Conservation (phyloP, 345 rosid species). For the Lepidium aucheri region DNA sequence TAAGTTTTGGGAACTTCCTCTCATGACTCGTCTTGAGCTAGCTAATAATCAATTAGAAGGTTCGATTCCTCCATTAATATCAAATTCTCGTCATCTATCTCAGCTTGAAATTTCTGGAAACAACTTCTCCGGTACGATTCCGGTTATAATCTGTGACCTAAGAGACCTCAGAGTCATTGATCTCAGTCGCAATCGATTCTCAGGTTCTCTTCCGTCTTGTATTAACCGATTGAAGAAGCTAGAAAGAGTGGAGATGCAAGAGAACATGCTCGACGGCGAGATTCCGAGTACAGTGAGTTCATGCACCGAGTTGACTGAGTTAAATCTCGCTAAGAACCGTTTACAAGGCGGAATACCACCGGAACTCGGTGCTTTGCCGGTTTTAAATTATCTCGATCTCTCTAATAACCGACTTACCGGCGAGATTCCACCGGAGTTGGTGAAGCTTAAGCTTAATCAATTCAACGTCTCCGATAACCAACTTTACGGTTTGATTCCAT, state of each 20-base stretch:
- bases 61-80: conserved; percentile 38
- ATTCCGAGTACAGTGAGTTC: conserved; percentile 42
- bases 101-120: conserved; percentile 39
- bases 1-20: conserved; percentile 47
- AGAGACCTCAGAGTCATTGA: conserved; percentile 23
- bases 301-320: conserved; percentile 36
- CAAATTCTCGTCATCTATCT: conserved; percentile 13
- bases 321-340: conserved; percentile 48
- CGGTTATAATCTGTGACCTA: conserved; percentile 37
- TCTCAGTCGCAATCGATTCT: conserved; percentile 41
- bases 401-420: conserved; percentile 50
- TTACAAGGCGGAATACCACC: conserved; percentile 53
- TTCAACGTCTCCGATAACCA: conserved; percentile 58
- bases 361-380: conserved; percentile 43
- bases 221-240: conserved; percentile 38
- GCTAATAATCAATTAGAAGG: conserved; percentile 46
- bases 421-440: conserved; percentile 42
- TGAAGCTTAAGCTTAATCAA: conserved; percentile 37
- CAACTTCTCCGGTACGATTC: conserved; percentile 48
- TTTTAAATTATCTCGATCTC: conserved; percentile 48
- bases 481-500: conserved; percentile 48
- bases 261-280: conserved; percentile 42
- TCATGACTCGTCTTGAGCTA: conserved; percentile 37
- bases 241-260: conserved; percentile 46
- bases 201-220: conserved; percentile 42